Base-by-base conservation (phyloP, 192 early-diverging fungal genomes). In the Coemansia sp. region DNA sequence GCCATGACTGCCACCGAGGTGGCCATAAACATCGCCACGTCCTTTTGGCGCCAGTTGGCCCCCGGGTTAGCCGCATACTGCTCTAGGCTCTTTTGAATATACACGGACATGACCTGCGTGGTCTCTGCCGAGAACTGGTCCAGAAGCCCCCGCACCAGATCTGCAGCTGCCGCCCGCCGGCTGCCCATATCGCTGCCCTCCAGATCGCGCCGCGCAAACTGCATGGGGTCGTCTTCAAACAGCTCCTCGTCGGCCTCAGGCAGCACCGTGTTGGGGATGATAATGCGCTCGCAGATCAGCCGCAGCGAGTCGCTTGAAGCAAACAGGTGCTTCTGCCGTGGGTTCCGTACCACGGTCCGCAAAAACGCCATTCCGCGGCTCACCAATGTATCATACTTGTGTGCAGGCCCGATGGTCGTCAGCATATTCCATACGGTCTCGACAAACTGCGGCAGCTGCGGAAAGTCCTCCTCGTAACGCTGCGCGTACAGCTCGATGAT, bases 201-300 rank as follows among this genome's bases (percentile, higher is more conserved):
- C 9, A 97, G 55, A 73, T 97, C 95, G 43, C 90, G 79, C 37
- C 94, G 80, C 64, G 97, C 91, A 63, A 88, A 97, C 52, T 95
- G 94, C 65, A 97, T 88, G 21, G 94, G 93, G 50, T 97, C 96
- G 59, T 97, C 94, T 59, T 97, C 91, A 77, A 97, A 97, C 60
- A 94, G 70, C 63, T 97, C 95, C 75, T 93, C 91, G 59, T 99
- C 97, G 21, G 79, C 70, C 48, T 84, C 87, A 75, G 94, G 80
- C 45, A 97, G 70, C 19, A 77, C 78, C 80, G 96, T 91, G 68
- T 99, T 99, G 14, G 95, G 94, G 19, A 99, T 72, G 8, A 94
- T 82, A 47, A 99, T 86, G 60, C 88, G 87, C 67, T 94, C 87
- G 63, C 93, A 97, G 51, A 99, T 88, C 47, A 86, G 82, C 28